Evolutionary conservation across 306 rosid genomes (phyloP).

Genomic region (Clitoria ternatea): DNA sequence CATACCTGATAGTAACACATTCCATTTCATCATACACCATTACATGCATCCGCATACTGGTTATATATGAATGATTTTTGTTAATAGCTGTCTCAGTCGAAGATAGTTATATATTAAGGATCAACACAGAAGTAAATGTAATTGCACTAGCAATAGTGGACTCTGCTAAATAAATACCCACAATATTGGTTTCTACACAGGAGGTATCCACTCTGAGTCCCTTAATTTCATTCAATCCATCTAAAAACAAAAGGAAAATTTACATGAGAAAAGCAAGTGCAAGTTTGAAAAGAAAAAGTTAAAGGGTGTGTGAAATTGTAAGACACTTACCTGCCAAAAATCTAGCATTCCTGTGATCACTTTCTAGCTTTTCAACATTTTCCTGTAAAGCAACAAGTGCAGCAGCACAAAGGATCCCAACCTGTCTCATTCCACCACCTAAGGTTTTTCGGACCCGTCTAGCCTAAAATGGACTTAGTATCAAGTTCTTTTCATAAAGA

Average conservation of each 20-base stretch:
- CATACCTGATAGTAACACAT: constrained; percentile 60
- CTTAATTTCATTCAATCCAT: constrained; percentile 52
- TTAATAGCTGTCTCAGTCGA: background rate
- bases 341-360: constrained; percentile 75
- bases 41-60: too few relatives aligned
- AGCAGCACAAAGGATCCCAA: constrained; percentile 87
- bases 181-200: constrained; percentile 76
- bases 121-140: background rate
- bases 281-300: background rate
- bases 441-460: constrained; percentile 74
- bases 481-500: background rate
- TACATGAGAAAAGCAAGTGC: background rate
- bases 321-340: constrained; percentile 53
- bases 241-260: constrained; percentile 29
- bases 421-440: constrained; percentile 97
- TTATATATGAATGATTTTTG: background rate
- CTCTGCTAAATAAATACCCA: constrained; percentile 32
- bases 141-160: background rate
- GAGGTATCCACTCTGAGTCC: constrained; percentile 50
- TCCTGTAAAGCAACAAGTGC: constrained; percentile 72
- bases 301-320: background rate
- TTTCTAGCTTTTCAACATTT: constrained; percentile 59
- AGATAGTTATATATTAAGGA: background rate
- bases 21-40: too few relatives aligned
- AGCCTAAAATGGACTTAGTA: constrained; percentile 45